A percentile compares a stretch with the other conserved stretches of the same genome.
Conservation (phyloP, 2,329 filamentous ascomycete species). For the Stachybotrys echinatus region DNA sequence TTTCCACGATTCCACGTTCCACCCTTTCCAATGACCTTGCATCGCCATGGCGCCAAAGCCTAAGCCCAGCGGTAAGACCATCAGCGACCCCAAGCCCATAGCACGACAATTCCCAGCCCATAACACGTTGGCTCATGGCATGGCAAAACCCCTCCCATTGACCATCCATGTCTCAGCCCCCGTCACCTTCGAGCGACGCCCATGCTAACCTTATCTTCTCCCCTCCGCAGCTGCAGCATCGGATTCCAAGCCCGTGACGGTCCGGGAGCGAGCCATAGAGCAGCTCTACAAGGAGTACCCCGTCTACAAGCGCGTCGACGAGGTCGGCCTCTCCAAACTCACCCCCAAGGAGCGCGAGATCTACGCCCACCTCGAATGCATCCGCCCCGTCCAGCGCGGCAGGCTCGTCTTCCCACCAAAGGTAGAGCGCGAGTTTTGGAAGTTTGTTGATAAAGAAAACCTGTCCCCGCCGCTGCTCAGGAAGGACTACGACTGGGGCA, state of each 20-base stretch:
- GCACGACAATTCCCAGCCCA: too few species aligned
- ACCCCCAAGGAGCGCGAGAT: slow-evolving; percentile 42
- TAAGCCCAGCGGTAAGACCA: slow-evolving; percentile 28
- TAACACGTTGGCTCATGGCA: too few species aligned
- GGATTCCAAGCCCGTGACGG: slow-evolving; percentile 34
- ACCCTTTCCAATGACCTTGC: slow-evolving; percentile 1
- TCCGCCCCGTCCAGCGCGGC: slow-evolving; percentile 31
- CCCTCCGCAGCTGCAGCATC: slow-evolving; percentile 13
- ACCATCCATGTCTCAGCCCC: too few species aligned
- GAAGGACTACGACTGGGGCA: slow-evolving; percentile 41
- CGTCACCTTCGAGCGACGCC: too few species aligned
- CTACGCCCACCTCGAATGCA: slow-evolving; percentile 41
- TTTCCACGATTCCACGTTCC: slow-evolving; percentile 10
- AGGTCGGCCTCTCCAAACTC: slow-evolving; percentile 38
- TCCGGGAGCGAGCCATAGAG: slow-evolving; percentile 41
- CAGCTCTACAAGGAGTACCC: slow-evolving; percentile 47
- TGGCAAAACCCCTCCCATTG: too few species aligned
- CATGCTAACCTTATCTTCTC: slow-evolving; percentile 3
- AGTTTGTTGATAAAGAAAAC: slow-evolving; percentile 45
- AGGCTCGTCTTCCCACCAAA: slow-evolving; percentile 35
- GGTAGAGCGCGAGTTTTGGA: slow-evolving; percentile 53
- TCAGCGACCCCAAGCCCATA: slow-evolving; percentile 12
- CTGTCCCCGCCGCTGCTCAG: slow-evolving; percentile 42
- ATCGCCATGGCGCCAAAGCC: slow-evolving; percentile 29
- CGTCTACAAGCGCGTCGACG: slow-evolving; percentile 36